These are phyloP conservation scores for Aeminium ludgeri DNA, from an alignment of 495 filamentous ascomycete species.

Conservation along the genomic window DNA sequence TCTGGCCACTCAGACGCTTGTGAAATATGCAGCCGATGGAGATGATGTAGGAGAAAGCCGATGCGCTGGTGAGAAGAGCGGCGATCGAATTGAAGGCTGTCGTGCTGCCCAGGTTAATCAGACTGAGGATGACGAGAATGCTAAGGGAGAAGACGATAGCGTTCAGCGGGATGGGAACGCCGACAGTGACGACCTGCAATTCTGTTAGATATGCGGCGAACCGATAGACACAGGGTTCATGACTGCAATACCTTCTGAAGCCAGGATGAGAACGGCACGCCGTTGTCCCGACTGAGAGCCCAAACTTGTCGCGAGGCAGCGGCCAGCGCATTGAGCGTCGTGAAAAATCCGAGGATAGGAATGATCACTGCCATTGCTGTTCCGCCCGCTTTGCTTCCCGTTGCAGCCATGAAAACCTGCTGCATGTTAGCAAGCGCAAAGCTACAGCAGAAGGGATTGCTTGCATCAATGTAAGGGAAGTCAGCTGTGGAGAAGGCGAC, in stretches of 20 bases:
- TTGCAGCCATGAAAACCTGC: background rate
- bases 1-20: too few relatives aligned
- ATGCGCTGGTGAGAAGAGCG: too few relatives aligned
- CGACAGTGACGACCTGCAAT: too few relatives aligned
- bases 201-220: too few relatives aligned
- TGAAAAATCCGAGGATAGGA: background rate
- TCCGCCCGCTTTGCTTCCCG: background rate
- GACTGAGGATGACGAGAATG: too few relatives aligned
- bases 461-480: conserved; percentile 9
- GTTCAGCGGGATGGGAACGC: too few relatives aligned
- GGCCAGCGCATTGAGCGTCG: conserved; percentile 6
- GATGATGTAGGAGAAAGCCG: too few relatives aligned
- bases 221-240: too few relatives aligned
- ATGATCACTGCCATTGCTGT: background rate
- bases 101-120: too few relatives aligned
- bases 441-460: conserved; percentile 8
- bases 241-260: conserved; percentile 1
- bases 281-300: conserved; percentile 5
- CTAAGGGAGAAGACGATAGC: too few relatives aligned
- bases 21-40: too few relatives aligned
- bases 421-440: conserved; percentile 5
- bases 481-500: background rate
- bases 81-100: too few relatives aligned
- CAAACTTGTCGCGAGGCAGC: conserved; percentile 14
- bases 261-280: background rate